Conservation (phyloP, 1,139 yeast species). For the Geotrichum reessii region DNA sequence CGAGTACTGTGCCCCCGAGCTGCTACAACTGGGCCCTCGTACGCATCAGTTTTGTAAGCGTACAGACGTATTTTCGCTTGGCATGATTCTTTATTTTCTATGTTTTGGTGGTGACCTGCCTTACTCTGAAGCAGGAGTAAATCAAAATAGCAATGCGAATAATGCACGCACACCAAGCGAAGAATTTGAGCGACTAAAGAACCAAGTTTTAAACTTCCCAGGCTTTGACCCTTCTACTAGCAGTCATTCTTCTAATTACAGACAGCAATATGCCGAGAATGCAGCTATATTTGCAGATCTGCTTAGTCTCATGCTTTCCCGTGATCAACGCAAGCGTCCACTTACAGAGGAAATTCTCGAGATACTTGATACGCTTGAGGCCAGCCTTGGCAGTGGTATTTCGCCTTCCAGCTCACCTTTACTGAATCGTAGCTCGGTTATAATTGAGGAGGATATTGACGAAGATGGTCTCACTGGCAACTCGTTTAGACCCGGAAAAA, state of each 20-base stretch:
- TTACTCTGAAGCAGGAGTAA: conserved; percentile 32
- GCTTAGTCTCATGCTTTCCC: conserved; percentile 37
- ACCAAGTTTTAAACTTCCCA: conserved; percentile 39
- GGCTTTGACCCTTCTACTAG: conserved; percentile 29
- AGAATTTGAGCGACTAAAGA: conserved; percentile 36
- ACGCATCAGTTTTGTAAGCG: conserved; percentile 49
- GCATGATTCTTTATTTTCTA: conserved; percentile 69
- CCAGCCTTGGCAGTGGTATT: background rate
- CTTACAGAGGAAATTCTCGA: conserved; percentile 7
- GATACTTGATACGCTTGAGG: background rate
- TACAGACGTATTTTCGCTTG: conserved; percentile 77
- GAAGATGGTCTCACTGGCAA: background rate
- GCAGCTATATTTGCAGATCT: conserved; percentile 40
- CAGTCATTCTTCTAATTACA: background rate
- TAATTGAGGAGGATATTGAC: background rate
- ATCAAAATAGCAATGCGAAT: background rate
- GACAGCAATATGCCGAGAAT: background rate
- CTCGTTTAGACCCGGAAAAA: background rate
- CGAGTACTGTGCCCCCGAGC: conserved; percentile 83
- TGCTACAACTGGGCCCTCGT: conserved; percentile 26
- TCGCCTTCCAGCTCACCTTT: background rate
- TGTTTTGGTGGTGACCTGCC: conserved; percentile 64
- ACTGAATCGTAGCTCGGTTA: background rate
- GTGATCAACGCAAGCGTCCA: conserved; percentile 42
- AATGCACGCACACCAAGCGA: conserved; percentile 17